Evolutionary conservation across 2,329 filamentous ascomycete genomes (phyloP).

Genomic region (Saccharata proteae): DNA sequence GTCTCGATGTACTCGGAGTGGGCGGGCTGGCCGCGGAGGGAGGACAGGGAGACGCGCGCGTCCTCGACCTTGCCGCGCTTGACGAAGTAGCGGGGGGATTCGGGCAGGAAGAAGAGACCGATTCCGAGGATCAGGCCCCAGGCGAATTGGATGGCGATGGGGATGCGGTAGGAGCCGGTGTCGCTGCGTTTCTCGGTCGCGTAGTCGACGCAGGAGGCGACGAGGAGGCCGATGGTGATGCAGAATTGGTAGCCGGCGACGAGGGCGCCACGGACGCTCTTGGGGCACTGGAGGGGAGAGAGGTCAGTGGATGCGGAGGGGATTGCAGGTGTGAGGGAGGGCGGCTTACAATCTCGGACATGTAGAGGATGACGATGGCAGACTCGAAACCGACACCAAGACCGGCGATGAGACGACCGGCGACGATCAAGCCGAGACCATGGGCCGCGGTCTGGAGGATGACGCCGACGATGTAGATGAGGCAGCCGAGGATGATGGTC

Average conservation of each 20-base stretch:
- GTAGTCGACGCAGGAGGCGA: constrained; percentile 66
- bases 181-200: constrained; percentile 50
- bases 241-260: constrained; percentile 75
- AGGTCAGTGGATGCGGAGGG: too few relatives aligned
- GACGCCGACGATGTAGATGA: constrained; percentile 47
- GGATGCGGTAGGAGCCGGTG: constrained; percentile 56
- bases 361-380: constrained; percentile 54
- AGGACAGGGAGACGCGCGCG: constrained; percentile 50
- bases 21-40: constrained; percentile 60
- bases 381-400: constrained; percentile 63
- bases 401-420: constrained; percentile 62
- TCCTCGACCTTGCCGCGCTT: constrained; percentile 59
- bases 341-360: constrained; percentile 71
- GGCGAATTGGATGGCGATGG: constrained; percentile 66
- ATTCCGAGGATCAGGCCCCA: constrained; percentile 65
- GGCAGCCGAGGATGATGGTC: constrained; percentile 49
- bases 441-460: constrained; percentile 49
- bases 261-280: constrained; percentile 46
- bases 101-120: constrained; percentile 67
- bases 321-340: too few relatives aligned
- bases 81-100: constrained; percentile 77
- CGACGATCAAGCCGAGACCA: constrained; percentile 51
- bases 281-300: too few relatives aligned
- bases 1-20: constrained; percentile 64
- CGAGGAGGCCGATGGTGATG: constrained; percentile 65